Conservation (phyloP, 1,139 yeast genomes). For the Casaregolazyma lundiana region DNA sequence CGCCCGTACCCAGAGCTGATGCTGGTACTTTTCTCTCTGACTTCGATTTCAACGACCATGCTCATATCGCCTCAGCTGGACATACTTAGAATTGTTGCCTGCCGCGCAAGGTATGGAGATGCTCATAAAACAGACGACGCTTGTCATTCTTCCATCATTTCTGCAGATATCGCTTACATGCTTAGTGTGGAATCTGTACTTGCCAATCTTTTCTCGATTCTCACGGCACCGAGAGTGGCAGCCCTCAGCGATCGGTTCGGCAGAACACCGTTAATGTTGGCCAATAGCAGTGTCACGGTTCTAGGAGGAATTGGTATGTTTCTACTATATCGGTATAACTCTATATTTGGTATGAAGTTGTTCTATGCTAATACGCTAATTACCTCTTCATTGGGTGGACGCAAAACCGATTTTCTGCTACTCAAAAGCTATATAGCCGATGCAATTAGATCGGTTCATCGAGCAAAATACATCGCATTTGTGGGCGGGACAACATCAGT, state of each 20-base stretch:
- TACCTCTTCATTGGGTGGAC: constrained; percentile 50
- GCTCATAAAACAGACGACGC: not conserved
- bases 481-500: constrained; percentile 51
- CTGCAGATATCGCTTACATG: not conserved
- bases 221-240: constrained; percentile 32
- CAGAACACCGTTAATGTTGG: constrained; percentile 45
- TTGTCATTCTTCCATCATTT: not conserved
- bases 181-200: not conserved
- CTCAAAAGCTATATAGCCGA: constrained; percentile 62
- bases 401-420: constrained; percentile 46
- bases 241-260: constrained; percentile 61
- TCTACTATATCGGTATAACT: constrained; percentile 24
- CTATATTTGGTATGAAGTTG: constrained; percentile 33
- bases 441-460: constrained; percentile 46
- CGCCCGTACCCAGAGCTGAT: not conserved
- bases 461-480: constrained; percentile 55
- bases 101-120: not conserved
- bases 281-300: constrained; percentile 28
- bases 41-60: not conserved
- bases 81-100: not conserved
- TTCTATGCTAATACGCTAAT: constrained; percentile 37
- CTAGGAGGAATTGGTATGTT: constrained; percentile 18
- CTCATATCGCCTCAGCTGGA: not conserved
- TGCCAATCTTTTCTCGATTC: not conserved
- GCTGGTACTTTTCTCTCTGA: not conserved